Evolutionary conservation across 2,329 filamentous ascomycete genomes (phyloP).

Genomic region (Pleoardoris graminearum): DNA sequence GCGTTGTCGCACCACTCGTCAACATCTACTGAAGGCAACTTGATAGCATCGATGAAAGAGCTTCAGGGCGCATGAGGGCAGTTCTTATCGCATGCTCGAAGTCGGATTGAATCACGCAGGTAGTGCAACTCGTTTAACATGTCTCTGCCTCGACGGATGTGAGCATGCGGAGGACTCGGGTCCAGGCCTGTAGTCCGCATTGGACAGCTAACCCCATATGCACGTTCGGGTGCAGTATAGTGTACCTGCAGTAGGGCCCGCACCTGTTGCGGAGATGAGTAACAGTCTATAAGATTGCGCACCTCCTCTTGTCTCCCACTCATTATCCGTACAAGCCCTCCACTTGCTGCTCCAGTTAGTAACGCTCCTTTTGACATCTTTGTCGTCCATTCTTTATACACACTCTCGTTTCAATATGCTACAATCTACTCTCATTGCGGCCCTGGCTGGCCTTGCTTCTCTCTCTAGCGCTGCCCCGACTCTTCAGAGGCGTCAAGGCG

Average conservation of each 20-base stretch:
- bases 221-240: neutral
- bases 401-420: conserved; percentile 21
- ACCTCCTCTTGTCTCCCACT: neutral
- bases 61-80: too few relatives aligned
- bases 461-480: conserved; percentile 34
- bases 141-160: conserved; percentile 1
- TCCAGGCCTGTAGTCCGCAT: conserved; percentile 5
- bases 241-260: neutral
- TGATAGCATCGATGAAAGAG: neutral
- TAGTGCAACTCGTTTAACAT: neutral
- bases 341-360: conserved; percentile 4
- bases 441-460: conserved; percentile 35
- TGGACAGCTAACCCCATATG: neutral
- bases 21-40: neutral
- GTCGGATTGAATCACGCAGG: neutral
- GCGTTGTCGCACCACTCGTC: neutral
- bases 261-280: neutral
- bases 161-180: neutral
- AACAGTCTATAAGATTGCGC: conserved; percentile 7
- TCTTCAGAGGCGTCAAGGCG: conserved; percentile 21
- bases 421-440: conserved; percentile 27
- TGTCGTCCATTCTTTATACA: conserved; percentile 13
- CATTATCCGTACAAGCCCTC: conserved; percentile 5
- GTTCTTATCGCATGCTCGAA: too few relatives aligned
- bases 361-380: conserved; percentile 7